These are phyloP conservation scores for Graphium sp. DNA, from an alignment of 2,329 filamentous ascomycete genomes.

Conservation along the genomic window DNA sequence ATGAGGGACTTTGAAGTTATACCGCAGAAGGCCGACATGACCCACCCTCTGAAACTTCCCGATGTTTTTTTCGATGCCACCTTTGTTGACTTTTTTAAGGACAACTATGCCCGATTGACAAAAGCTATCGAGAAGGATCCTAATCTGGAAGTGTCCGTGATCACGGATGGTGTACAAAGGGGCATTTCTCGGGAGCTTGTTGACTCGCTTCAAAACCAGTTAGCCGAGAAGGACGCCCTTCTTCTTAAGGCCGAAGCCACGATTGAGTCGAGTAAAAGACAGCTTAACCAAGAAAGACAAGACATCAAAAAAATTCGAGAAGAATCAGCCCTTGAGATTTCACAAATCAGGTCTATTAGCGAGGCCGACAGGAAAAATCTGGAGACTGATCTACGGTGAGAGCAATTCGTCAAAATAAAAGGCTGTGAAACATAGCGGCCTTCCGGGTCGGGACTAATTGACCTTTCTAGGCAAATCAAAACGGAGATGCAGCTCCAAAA, in stretches of 20 bases:
- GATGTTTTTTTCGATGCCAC: slow-evolving; percentile 73
- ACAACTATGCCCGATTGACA: slow-evolving; percentile 76
- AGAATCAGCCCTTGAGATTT: slow-evolving; percentile 31
- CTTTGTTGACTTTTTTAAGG: slow-evolving; percentile 90
- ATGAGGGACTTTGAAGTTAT: slow-evolving; percentile 83
- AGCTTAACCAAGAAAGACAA: slow-evolving; percentile 54
- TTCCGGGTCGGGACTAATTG: no score
- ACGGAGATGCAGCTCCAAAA: slow-evolving; percentile 11
- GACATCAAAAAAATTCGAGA: slow-evolving; percentile 29
- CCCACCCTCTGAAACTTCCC: slow-evolving; percentile 36
- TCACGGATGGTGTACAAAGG: slow-evolving; percentile 66
- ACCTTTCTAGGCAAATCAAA: no score
- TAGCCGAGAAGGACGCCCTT: slow-evolving; percentile 50
- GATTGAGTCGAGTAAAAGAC: slow-evolving; percentile 27
- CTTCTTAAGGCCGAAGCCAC: slow-evolving; percentile 29
- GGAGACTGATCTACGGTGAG: slow-evolving; percentile 43
- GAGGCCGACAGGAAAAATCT: slow-evolving; percentile 56
- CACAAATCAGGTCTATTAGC: slow-evolving; percentile 46
- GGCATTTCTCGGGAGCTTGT: slow-evolving; percentile 90
- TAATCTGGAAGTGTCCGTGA: slow-evolving; percentile 66
- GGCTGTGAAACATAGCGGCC: no score
- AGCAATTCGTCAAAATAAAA: no score
- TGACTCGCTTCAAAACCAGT: slow-evolving; percentile 62
- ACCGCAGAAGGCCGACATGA: slow-evolving; percentile 46
- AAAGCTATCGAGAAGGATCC: slow-evolving; percentile 85